Base-by-base conservation (phyloP, 179 eudicot species). In the Beta macrorhiza region DNA sequence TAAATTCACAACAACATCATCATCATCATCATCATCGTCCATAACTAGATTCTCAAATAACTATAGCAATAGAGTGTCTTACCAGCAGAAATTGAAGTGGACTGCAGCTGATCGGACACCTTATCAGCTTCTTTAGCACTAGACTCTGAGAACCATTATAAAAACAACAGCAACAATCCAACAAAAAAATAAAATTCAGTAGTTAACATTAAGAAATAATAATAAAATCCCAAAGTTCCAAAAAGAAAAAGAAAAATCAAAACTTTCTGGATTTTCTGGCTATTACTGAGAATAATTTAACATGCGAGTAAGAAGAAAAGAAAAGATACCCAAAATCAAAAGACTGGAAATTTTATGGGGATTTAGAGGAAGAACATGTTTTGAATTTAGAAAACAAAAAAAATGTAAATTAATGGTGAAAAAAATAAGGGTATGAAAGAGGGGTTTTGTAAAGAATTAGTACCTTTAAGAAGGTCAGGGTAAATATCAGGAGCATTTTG, bases 381-480 rank as follows among this genome's bases (percentile, higher is more conserved):
- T 57, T 22, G 9, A n/a, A 63, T n/a, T n/a, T 20, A n/a, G 5
- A 63, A 22, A 29, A 64, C 15, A 64, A 25, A 16, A 57, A 57
- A 56, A 56, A 37, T 37, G 42, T 37, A 32, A 13, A 11, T 67
- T 67, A 12, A 13, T 29, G n/a, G 45, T 1, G 13, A 67, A 19
- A 67, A 44, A 44, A 70, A 53, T 11, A 15, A 15, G 19, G 16
- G 32, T 0, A 32, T 14, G 5, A 44, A 53, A 52, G 53, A 10
- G 4, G 59, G 25, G 47, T n/a, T 47, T 13, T 8, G 17, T 20
- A 14, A 15, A 52, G 58, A 52, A 57, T 20, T 17, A 7, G 4
- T 42, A 93, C 98, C 97, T 90, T 90, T 87, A 77, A 90, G 5
- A 73, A 94, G 94, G 84, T 91, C 89, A 10, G 97, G 98, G 78